These are phyloP conservation scores for Flammula alnicola DNA, from an alignment of 1,284 basidiomycete species.

Conservation along the genomic window DNA sequence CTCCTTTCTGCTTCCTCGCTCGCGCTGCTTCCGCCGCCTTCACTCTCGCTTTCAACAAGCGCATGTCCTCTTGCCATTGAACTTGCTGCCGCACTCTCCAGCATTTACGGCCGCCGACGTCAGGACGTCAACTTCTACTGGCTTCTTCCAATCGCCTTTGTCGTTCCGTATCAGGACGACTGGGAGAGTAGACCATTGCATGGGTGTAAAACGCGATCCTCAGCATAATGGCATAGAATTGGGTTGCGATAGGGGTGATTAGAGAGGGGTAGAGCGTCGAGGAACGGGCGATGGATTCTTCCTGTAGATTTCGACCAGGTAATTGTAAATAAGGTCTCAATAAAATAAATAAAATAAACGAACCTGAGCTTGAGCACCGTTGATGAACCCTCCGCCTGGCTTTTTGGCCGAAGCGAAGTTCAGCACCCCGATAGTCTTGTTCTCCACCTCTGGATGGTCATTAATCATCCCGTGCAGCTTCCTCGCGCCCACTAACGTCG, in stretches of 20 bases:
- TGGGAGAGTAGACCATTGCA: slow-evolving; percentile 73
- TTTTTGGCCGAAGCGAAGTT: slow-evolving; percentile 76
- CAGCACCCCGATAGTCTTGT: slow-evolving; percentile 57
- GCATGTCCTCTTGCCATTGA: slow-evolving; percentile 26
- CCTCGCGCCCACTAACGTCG: slow-evolving; percentile 26
- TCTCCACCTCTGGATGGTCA: slow-evolving; percentile 10
- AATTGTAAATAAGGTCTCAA: neutral
- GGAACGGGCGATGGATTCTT: slow-evolving; percentile 73
- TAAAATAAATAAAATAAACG: neutral
- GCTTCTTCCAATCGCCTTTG: slow-evolving; percentile 55
- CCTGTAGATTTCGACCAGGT: slow-evolving; percentile 37
- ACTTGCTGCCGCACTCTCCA: slow-evolving; percentile 53
- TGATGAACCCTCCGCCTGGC: slow-evolving; percentile 73
- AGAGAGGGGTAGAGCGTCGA: slow-evolving; percentile 71
- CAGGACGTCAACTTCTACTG: slow-evolving; percentile 64
- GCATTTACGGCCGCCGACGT: slow-evolving; percentile 77
- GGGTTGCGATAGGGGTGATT: slow-evolving; percentile 51
- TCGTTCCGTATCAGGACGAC: slow-evolving; percentile 62
- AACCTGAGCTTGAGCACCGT: slow-evolving; percentile 68
- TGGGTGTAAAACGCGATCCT: slow-evolving; percentile 66
- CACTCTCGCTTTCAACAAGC: slow-evolving; percentile 27
- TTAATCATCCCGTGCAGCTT: slow-evolving; percentile 18
- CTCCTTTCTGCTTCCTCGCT: neutral
- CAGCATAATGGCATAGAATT: slow-evolving; percentile 64
- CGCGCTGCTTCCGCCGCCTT: slow-evolving; percentile 4